Evolutionary conservation across 129 eudicot genomes (phyloP), one percentile per base, ranked within the genome.

Genomic region (Flaveria robusta): DNA sequence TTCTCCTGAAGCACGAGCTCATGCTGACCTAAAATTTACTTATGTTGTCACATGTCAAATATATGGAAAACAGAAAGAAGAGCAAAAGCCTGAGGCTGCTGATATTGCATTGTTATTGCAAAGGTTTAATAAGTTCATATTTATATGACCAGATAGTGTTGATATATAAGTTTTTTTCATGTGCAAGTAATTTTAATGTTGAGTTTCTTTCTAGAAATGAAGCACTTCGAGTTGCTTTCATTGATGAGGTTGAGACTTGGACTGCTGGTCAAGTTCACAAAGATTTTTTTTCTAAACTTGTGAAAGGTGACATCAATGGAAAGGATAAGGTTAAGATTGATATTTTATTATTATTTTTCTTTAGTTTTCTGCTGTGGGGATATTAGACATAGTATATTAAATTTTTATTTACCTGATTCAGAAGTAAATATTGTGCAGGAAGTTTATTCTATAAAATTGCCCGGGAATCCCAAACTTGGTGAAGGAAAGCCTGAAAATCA

Each of bases 401-500:
- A 34, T 67, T 29, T n/a, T 56, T 26, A 77, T 46, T 4, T 76
- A 37, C 67, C 31, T 65, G 39, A 23, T 43, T 46, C 24, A 4
- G 66, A 47, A 65, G 20, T 54, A 39, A 31, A 37, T 66, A 20
- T 71, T 13, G 27, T 83, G 81, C 92, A 95, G 99, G 99, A 95
- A 87, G 88, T 95, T 26, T 95, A 95, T 83, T 89, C 97, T 1
- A 84, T 95, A 70, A 95, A 91, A 74, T 78, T 95, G 52, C 99
- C 99, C 0, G 99, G 99, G 66, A 87, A 95, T 83, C 98, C 98
- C n/a, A 93, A 93, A 82, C 87, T 95, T 70, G 99, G 99, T 27
- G 99, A 95, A 75, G 99, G 99, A 19, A 95, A 95, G 69, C 99
- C 99, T 37, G 99, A 95, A 89, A 95, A 95, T 85, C 99, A 89